Base-by-base conservation (phyloP, 768 basidiomycete genomes). In the Stropharia rugosoannulata region DNA sequence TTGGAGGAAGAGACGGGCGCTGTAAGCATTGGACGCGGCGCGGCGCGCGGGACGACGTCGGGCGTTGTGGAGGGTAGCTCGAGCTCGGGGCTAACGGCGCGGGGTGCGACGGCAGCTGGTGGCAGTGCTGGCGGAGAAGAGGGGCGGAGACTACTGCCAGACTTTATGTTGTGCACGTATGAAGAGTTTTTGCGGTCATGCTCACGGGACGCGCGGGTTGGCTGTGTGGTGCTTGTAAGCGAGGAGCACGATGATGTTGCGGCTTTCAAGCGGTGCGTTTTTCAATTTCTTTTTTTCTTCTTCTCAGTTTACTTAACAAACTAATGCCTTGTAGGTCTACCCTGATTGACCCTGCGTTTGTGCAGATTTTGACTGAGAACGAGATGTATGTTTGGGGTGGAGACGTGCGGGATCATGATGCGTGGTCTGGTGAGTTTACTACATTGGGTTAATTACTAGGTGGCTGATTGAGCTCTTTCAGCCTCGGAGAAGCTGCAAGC, bases 301-400 rank as follows among this genome's bases (percentile, higher is more conserved):
- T n/a, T 27, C 19, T 10, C 46, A 35, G n/a, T 4, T 27, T 13
- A 15, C 37, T 36, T 32, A 39, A 40, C 6, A 19, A 9, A 18
- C 5, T 16, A 36, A 57, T 39, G 40, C 19, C 12, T 38, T 58
- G 2, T 56, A 93, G 90, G 57, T 77, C 80, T 4, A 93, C 93
- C 0, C 76, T 98, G 15, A 87, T 89, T 0, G 86, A 96, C 64
- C 72, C 85, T 2, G 73, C 77, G 8, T 79, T 98, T 43, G 82
- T 95, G 6, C 80, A 80, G 22, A 68, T 83, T 2, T 75, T 97
- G 19, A 79, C 81, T 47, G 85, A 89, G 35, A 89, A 94, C 67
- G 76, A 87, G 48, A 78, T 96, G 51, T 63, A 94, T 15, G 84
- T 93, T 7, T 99, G 95, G 96, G 96, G 90, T 3, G 95, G 93